Evolutionary conservation across 345 rosid species (phyloP), one percentile per base, ranked within the genome.

Genomic region (Raphanus raphanistrum): DNA sequence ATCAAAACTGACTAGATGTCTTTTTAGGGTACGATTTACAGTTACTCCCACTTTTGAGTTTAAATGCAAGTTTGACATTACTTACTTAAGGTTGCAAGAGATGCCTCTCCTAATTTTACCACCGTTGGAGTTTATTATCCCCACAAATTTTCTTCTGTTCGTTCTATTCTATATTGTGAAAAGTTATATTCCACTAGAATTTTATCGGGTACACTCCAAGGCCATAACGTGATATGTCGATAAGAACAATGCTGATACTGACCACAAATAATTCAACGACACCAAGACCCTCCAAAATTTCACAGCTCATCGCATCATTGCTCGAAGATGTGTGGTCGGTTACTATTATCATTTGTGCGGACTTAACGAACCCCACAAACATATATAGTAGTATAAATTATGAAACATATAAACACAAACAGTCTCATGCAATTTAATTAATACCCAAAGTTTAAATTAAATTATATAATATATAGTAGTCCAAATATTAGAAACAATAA

Each of bases 281-380:
- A 48, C 60, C 50, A 75, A 25, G 61, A 68, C n/a, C 70, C 29
- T 76, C 65, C 58, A 77, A 63, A 63, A 11, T 64, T 64, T 57
- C 76, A 71, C 62, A 64, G 81, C 76, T 77, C 72, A 72, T 48
- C 7, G 57, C 2, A 59, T 57, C 68, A 78, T 41, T 29, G 71
- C 31, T 48, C 10, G 29, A 35, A 43, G 68, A 50, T 50, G 57
- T 50, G 55, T 2, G 16, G 16, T 50, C 57, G 3, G 57, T 50
- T 50, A 50, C 8, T 50, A 50, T 52, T 15, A 52, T 16, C 25
- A 52, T 52, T 52, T 52, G 58, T 52, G 10, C 58, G 25, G 57
- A 16, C 8, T 52, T 15, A n/a, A 48, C 2, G 29, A 76, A 38
- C 3, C 28, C 25, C 50, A 41, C 69, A 43, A 43, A 4, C n/a